Evolutionary conservation across 352 stramenopile genomes (phyloP), one percentile per base, ranked within the genome.

Genomic region (Globisporangium lucens): DNA sequence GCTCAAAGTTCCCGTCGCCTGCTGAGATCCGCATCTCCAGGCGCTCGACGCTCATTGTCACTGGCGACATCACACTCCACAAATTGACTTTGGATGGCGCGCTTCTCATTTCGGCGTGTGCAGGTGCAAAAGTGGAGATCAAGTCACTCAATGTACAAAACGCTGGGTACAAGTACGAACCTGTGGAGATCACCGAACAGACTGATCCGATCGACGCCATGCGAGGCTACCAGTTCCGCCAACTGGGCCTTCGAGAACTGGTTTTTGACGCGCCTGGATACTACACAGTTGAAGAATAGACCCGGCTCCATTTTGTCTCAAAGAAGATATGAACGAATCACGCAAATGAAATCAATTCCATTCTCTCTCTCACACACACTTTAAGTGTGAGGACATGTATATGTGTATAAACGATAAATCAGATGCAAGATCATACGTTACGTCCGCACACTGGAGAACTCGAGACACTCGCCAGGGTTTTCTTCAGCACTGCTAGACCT

Each of bases 31-130:
- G 60, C 29, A 75, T 92, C 61, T 76, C 77, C 4, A 64, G 60
- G 15, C 77, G 80, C 27, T 92, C 84, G 30, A 84, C 82, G 33
- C 66, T 92, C 35, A 73, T 92, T 30, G 57, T 90, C 1, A 65
- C 85, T 52, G 84, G 80, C 30, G 63, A 81, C 22, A 30, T 92
- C 55, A 82, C 68, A 13, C 72, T 92, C 67, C 56, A 77, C 8
- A 52, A 71, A 0, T 61, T 92, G 8, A 30, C 55, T 0, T 56
- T 92, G 8, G 80, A 90, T 53, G 84, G 84, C 2, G 84, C 80
- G 20, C 65, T 90, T 20, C 69, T 66, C 7, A 79, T 92, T 66
- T 59, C 67, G 7, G 80, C 75, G 8, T 82, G 73, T 38, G 67
- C 69, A 9, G 84, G 80, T 0, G 84, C 79, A 8, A 72, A 56